These are phyloP conservation scores for Vigna hirtella DNA, from an alignment of 306 rosid genomes.

Conservation along the genomic window DNA sequence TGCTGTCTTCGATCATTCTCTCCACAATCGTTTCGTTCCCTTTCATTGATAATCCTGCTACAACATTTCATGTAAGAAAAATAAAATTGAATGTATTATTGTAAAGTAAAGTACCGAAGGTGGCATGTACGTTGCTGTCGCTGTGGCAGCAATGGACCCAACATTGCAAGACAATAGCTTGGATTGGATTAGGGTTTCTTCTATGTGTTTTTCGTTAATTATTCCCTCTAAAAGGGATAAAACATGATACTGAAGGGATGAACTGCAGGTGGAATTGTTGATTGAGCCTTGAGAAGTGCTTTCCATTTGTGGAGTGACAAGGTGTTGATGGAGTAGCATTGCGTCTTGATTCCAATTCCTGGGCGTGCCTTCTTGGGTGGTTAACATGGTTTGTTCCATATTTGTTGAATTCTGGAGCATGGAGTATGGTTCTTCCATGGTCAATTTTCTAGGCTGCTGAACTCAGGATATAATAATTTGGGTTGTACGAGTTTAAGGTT, in stretches of 20 bases:
- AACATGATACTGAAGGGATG: neutral
- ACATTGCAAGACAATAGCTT: no score
- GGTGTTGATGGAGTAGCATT: neutral
- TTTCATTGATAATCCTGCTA: neutral
- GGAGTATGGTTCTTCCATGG: neutral
- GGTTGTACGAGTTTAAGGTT: neutral
- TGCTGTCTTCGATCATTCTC: neutral
- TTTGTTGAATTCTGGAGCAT: neutral
- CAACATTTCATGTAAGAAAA: neutral
- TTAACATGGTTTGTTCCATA: neutral
- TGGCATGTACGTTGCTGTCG: neutral
- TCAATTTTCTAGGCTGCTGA: neutral
- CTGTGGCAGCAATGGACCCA: neutral
- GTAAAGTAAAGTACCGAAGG: neutral
- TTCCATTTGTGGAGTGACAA: neutral
- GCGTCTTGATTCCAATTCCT: neutral
- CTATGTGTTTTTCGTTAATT: neutral
- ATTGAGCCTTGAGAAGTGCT: neutral
- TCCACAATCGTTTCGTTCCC: neutral
- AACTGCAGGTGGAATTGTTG: neutral
- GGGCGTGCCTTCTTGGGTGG: neutral
- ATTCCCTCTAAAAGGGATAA: neutral
- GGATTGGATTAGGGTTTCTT: neutral
- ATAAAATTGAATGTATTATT: neutral
- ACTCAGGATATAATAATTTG: neutral